These are phyloP conservation scores for Parastagonospora nodorum DNA, from an alignment of 2,329 filamentous ascomycete genomes.

Conservation along the genomic window DNA sequence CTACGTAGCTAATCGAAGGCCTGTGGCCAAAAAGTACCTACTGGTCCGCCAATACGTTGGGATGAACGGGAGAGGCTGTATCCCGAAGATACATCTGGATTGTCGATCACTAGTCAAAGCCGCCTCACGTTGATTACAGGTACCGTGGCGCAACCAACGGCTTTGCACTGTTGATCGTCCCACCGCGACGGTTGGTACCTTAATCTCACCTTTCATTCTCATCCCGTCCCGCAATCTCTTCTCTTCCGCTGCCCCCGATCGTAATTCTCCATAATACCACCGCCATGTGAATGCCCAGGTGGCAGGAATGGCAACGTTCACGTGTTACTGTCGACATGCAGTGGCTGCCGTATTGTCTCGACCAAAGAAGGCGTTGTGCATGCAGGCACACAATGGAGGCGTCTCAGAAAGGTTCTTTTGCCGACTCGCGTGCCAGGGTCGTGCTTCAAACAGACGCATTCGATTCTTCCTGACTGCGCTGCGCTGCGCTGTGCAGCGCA, in stretches of 20 bases:
- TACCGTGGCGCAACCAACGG: slow-evolving; percentile 4
- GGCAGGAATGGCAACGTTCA: background rate
- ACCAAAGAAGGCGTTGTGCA: slow-evolving; percentile 15
- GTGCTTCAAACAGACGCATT: slow-evolving; percentile 21
- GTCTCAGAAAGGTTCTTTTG: slow-evolving; percentile 20
- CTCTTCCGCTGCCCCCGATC: background rate
- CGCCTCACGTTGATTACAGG: slow-evolving; percentile 20
- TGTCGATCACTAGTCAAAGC: slow-evolving; percentile 9
- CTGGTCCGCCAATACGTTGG: background rate
- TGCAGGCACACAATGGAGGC: slow-evolving; percentile 18
- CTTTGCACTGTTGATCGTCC: background rate
- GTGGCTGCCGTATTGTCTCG: slow-evolving; percentile 14
- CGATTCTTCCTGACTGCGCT: slow-evolving; percentile 18
- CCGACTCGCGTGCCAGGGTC: slow-evolving; percentile 22
- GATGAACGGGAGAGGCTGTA: background rate
- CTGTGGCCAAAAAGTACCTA: background rate
- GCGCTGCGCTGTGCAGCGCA: slow-evolving; percentile 7
- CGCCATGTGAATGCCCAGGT: background rate
- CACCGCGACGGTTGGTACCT: slow-evolving; percentile 8
- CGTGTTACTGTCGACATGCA: slow-evolving; percentile 1
- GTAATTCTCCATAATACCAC: background rate
- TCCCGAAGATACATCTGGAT: slow-evolving; percentile 5
- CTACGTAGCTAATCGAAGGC: background rate
- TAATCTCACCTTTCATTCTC: slow-evolving; percentile 1
- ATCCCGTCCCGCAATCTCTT: background rate